These are phyloP conservation scores for Euphorbia pulcherrima DNA, from an alignment of 345 rosid species.

Conservation along the genomic window DNA sequence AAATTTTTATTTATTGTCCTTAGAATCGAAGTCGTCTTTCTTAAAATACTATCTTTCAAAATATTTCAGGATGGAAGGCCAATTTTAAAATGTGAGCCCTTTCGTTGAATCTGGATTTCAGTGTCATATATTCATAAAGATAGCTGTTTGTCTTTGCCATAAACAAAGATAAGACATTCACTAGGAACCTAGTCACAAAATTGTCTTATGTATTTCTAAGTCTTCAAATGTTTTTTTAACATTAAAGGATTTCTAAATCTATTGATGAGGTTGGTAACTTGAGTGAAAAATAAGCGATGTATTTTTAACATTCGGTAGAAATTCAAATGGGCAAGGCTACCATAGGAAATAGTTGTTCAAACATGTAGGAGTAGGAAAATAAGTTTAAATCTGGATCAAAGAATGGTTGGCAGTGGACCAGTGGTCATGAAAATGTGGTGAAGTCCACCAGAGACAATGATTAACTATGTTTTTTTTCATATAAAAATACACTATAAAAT, in stretches of 20 bases:
- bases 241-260: neutral
- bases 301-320: no score
- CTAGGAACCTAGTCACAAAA: neutral
- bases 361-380: neutral
- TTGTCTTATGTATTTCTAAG: no score
- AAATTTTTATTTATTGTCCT: neutral
- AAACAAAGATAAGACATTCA: neutral
- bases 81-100: no score
- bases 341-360: neutral
- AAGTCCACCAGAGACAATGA: neutral
- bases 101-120: neutral
- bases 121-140: neutral
- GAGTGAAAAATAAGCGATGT: neutral
- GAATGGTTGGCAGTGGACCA: neutral
- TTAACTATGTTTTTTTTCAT: neutral
- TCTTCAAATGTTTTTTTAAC: neutral
- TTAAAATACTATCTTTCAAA: neutral
- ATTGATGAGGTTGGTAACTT: conserved; percentile 2
- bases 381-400: neutral
- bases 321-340: neutral
- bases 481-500: neutral
- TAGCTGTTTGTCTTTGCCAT: neutral
- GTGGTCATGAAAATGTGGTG: neutral
- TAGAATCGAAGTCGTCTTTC: neutral
- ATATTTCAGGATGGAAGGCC: neutral